Evolutionary conservation across 2,329 filamentous ascomycete species (phyloP).

Genomic region (Penicillium nordicum): DNA sequence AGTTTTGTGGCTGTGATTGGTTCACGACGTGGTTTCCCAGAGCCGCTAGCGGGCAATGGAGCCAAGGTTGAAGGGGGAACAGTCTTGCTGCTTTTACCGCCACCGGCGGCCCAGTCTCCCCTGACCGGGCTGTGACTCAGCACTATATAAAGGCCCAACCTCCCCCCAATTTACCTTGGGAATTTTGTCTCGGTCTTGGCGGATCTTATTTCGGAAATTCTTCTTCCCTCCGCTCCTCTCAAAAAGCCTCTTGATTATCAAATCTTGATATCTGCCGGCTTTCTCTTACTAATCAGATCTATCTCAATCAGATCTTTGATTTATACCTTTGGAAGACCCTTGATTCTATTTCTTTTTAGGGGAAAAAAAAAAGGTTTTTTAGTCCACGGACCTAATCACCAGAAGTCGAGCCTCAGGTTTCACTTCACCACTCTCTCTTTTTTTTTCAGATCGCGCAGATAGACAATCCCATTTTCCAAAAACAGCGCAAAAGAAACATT

Average conservation of each 20-base stretch:
- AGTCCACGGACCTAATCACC: constrained; percentile 1
- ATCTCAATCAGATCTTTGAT: constrained; percentile 6
- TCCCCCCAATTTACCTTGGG: constrained; percentile 31
- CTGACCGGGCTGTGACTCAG: constrained; percentile 36
- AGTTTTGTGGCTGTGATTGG: constrained; percentile 1
- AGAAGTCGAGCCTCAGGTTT: constrained; percentile 10
- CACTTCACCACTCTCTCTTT: constrained; percentile 23
- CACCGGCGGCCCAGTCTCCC: constrained; percentile 37
- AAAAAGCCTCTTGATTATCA: constrained; percentile 12
- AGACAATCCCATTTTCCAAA: constrained; percentile 22
- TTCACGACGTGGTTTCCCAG: constrained; percentile 7
- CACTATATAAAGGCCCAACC: constrained; percentile 42
- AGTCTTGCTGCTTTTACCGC: constrained; percentile 38
- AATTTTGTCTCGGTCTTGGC: constrained; percentile 42
- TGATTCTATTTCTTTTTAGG: constrained; percentile 7
- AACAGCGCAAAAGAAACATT: constrained; percentile 13
- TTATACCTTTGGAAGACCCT: constrained; percentile 1
- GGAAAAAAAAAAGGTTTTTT: constrained; percentile 1
- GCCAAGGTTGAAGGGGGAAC: constrained; percentile 30
- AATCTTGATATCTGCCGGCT: constrained; percentile 17
- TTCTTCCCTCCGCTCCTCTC: constrained; percentile 25
- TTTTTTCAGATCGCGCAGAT: constrained; percentile 28
- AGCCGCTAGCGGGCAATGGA: constrained; percentile 23
- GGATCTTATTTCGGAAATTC: constrained; percentile 30
- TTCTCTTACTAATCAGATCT: constrained; percentile 21